phyloP scores from a whole-genome alignment of 1,284 basidiomycete species.

The Sporisorium graminicola region DNA sequence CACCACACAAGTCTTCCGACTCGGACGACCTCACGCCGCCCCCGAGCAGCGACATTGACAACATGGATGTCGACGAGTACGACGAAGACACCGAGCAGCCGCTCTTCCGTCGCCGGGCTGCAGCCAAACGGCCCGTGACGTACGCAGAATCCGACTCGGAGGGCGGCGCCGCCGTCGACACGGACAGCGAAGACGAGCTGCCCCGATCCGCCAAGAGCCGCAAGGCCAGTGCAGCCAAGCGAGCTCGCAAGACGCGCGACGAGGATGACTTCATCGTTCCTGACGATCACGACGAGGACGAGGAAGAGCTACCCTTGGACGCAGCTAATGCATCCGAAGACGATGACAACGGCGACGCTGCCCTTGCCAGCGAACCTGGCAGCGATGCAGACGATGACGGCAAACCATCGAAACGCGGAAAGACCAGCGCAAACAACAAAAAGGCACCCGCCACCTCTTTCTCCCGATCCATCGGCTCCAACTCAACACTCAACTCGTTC shows the following conservation, averaged over 20 bases:
- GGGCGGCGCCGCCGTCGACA: conserved; percentile 26
- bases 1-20: conserved; percentile 11
- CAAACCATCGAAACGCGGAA: conserved; percentile 22
- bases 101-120: conserved; percentile 47
- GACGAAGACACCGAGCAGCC: conserved; percentile 44
- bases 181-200: conserved; percentile 41
- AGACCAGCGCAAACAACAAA: conserved; percentile 8
- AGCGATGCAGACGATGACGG: conserved; percentile 27
- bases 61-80: conserved; percentile 46
- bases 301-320: conserved; percentile 33
- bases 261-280: conserved; percentile 61
- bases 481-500: conserved; percentile 31
- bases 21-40: conserved; percentile 49
- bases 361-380: conserved; percentile 18
- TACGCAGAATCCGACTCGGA: conserved; percentile 61
- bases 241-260: conserved; percentile 38
- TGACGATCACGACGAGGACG: conserved; percentile 49
- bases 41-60: conserved; percentile 35
- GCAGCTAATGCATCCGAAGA: conserved; percentile 34
- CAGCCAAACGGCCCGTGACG: conserved; percentile 47
- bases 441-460: conserved; percentile 13
- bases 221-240: conserved; percentile 27
- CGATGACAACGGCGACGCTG: conserved; percentile 6
- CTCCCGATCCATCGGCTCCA: conserved; percentile 18
- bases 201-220: conserved; percentile 18